Percentiles rank a stretch among this genome's conserved stretches.
Conservation (phyloP, 2,329 filamentous ascomycete species). For the Talaromyces amestolkiae region DNA sequence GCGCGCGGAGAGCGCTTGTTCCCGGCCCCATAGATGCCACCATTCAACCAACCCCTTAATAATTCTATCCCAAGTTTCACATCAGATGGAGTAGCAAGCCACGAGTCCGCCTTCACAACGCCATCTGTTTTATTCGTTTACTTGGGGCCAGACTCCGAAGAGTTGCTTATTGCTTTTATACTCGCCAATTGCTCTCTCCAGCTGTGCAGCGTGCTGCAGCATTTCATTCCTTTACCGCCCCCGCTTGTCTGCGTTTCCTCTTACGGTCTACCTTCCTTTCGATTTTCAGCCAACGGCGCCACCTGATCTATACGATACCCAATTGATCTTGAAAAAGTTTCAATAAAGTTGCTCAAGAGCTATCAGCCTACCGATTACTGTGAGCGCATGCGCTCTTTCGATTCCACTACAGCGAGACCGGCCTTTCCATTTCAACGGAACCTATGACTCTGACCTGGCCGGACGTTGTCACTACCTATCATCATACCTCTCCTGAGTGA, state of each 20-base stretch:
- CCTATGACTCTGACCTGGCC: slow-evolving; percentile 12
- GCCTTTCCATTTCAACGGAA: neutral
- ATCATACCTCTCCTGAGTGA: slow-evolving; percentile 1
- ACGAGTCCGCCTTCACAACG: neutral
- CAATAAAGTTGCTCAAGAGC: neutral
- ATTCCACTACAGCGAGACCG: neutral
- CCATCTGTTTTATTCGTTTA: neutral
- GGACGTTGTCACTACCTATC: neutral
- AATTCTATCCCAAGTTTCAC: neutral
- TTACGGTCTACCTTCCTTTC: slow-evolving; percentile 5
- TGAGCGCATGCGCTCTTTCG: slow-evolving; percentile 6
- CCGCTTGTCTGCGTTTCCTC: slow-evolving; percentile 5
- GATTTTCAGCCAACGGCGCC: neutral
- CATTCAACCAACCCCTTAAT: slow-evolving; percentile 7
- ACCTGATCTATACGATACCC: neutral
- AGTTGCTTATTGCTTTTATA: neutral
- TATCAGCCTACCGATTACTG: neutral
- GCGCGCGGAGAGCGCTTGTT: slow-evolving; percentile 41
- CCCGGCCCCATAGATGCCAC: slow-evolving; percentile 19
- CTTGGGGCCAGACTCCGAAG: slow-evolving; percentile 15
- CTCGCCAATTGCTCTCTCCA: neutral
- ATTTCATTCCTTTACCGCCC: slow-evolving; percentile 18
- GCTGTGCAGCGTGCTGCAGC: slow-evolving; percentile 18
- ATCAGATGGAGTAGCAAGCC: neutral
- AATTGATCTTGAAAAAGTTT: neutral